A percentile compares a stretch with the other conserved stretches of the same genome.
Evolutionary conservation across 208 protist genomes (phyloP).

Genomic region (Strigomonas galati): DNA sequence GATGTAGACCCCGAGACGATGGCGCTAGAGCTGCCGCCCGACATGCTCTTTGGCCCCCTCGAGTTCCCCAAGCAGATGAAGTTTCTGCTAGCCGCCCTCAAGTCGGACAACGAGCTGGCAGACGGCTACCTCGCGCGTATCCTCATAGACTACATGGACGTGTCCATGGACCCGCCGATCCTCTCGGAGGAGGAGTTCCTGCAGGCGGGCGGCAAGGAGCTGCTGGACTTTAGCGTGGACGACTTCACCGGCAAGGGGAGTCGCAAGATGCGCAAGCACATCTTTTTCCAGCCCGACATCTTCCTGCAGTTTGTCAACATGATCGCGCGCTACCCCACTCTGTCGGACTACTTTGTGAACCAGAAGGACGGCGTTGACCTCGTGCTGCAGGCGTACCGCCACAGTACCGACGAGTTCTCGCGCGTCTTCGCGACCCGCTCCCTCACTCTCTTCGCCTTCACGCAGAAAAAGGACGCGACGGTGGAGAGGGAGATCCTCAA

Average conservation of each 20-base stretch:
- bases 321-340: slow-evolving; percentile 57
- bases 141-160: slow-evolving; percentile 84
- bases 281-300: slow-evolving; percentile 83
- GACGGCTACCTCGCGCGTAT: slow-evolving; percentile 87
- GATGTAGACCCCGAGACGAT: slow-evolving; percentile 88
- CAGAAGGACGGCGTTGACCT: slow-evolving; percentile 72
- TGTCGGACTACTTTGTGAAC: slow-evolving; percentile 73
- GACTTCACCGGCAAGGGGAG: slow-evolving; percentile 69
- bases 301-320: slow-evolving; percentile 86
- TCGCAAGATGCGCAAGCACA: slow-evolving; percentile 59
- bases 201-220: slow-evolving; percentile 49
- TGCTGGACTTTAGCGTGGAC: slow-evolving; percentile 78
- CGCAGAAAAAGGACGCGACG: slow-evolving; percentile 69
- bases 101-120: slow-evolving; percentile 84
- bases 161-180: slow-evolving; percentile 76
- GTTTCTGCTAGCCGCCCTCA: slow-evolving; percentile 81
- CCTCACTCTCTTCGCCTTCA: slow-evolving; percentile 81
- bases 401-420: slow-evolving; percentile 67
- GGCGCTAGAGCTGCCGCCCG: slow-evolving; percentile 84
- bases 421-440: slow-evolving; percentile 74
- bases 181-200: slow-evolving; percentile 67
- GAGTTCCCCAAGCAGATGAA: slow-evolving; percentile 87
- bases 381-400: slow-evolving; percentile 61
- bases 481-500: slow-evolving; percentile 79
- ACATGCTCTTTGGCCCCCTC: slow-evolving; percentile 85